A percentile compares a stretch with the other conserved stretches of the same genome.
These are phyloP conservation scores for Pisolithus sp. DNA, from an alignment of 768 basidiomycete genomes.

Conservation along the genomic window DNA sequence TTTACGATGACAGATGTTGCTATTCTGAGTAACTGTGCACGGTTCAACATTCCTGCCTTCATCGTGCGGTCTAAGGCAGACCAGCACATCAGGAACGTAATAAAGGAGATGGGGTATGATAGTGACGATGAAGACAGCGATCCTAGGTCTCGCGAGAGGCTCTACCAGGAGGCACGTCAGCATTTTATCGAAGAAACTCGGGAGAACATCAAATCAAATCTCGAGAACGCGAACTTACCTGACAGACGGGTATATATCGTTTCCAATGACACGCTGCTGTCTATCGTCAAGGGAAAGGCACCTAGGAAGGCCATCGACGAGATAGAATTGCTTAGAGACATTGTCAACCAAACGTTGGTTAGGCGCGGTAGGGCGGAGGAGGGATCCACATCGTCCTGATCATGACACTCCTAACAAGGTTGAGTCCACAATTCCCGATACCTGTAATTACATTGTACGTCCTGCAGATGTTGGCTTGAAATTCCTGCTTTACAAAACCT, in stretches of 20 bases:
- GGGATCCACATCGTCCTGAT: not conserved
- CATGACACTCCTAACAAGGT: not conserved
- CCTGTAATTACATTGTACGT: too few species aligned
- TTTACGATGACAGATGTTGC: constrained; percentile 31
- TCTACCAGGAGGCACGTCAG: constrained; percentile 12
- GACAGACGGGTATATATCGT: constrained; percentile 24
- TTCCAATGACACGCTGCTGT: constrained; percentile 14
- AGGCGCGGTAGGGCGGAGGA: not conserved
- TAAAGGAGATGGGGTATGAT: constrained; percentile 11
- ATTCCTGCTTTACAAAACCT: too few species aligned
- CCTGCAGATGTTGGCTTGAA: too few species aligned
- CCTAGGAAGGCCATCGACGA: constrained; percentile 19
- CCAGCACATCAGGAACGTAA: constrained; percentile 21
- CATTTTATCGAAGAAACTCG: constrained; percentile 17
- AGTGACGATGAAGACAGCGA: constrained; percentile 9
- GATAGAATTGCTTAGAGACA: constrained; percentile 15
- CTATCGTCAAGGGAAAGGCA: constrained; percentile 11
- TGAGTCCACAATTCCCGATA: too few species aligned
- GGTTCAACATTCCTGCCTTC: constrained; percentile 27
- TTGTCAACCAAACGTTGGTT: constrained; percentile 4
- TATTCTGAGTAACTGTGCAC: constrained; percentile 26
- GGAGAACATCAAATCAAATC: constrained; percentile 11
- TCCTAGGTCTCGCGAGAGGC: not conserved
- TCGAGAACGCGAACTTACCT: constrained; percentile 19
- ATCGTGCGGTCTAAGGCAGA: constrained; percentile 34